Conservation (phyloP, 805 yeast genomes). For the Saccharomycopsis javanensis region DNA sequence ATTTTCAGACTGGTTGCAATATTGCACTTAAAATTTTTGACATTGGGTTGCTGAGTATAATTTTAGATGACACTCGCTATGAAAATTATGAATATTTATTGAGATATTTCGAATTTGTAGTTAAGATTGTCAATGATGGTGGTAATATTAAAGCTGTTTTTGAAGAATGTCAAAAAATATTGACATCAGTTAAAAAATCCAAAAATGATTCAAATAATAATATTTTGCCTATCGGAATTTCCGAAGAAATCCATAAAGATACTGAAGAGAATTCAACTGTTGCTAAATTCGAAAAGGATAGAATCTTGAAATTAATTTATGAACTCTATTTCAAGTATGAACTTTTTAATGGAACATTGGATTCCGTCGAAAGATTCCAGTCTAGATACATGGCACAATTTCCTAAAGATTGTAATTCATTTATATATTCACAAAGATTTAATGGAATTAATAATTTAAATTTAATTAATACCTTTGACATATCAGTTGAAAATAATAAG, state of each 20-base stretch:
- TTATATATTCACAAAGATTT: conserved; percentile 15
- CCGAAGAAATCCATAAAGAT: background rate
- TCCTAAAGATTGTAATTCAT: conserved; percentile 39
- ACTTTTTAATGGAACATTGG: conserved; percentile 57
- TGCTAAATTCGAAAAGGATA: conserved; percentile 21
- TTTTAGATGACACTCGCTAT: conserved; percentile 27
- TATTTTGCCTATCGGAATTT: background rate
- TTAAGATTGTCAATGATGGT: conserved; percentile 57
- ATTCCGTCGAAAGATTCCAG: conserved; percentile 57
- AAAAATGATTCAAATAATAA: background rate
- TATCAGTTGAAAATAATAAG: conserved; percentile 6
- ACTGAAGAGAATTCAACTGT: conserved; percentile 2
- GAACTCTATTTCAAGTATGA: conserved; percentile 60
- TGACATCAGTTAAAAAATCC: conserved; percentile 27
- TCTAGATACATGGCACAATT: conserved; percentile 55
- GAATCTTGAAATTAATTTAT: conserved; percentile 38
- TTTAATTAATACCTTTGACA: conserved; percentile 20
- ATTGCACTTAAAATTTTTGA: conserved; percentile 73
- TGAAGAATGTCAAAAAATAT: conserved; percentile 60
- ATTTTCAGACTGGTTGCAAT: conserved; percentile 39
- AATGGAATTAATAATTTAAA: conserved; percentile 21
- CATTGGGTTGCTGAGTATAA: conserved; percentile 49
- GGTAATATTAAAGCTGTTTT: conserved; percentile 70
- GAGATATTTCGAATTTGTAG: conserved; percentile 63
- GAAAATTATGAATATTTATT: conserved; percentile 52